Conservation (phyloP, 139 green algal species). For the Chlamydomonas sphaeroides region DNA sequence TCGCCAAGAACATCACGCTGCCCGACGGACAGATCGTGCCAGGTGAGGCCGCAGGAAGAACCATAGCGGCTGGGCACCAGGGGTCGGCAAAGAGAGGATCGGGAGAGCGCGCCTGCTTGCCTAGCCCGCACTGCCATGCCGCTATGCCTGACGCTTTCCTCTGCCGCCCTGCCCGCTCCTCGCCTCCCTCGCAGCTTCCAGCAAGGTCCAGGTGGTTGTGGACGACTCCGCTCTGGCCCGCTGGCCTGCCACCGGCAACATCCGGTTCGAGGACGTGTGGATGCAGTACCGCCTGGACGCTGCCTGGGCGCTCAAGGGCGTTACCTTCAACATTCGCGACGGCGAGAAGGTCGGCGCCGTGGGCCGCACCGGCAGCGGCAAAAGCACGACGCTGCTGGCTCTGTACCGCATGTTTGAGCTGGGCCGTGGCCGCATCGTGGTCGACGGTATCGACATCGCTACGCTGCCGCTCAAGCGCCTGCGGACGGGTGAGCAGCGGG, state of each 20-base stretch:
- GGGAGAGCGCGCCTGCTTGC: too few relatives aligned
- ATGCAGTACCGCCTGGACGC: constrained; percentile 52
- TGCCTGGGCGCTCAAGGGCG: constrained; percentile 41
- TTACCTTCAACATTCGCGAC: constrained; percentile 53
- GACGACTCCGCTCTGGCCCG: constrained; percentile 13
- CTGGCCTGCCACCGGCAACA: constrained; percentile 58
- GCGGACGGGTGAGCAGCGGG: constrained; percentile 32
- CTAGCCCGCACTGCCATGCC: too few relatives aligned
- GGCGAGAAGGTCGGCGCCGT: constrained; percentile 73
- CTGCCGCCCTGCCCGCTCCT: too few relatives aligned
- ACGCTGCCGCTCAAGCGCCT: constrained; percentile 64
- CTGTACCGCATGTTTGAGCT: constrained; percentile 82
- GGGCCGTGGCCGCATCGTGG: constrained; percentile 60
- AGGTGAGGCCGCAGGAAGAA: too few relatives aligned
- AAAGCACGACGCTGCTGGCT: constrained; percentile 79
- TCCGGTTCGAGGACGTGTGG: constrained; percentile 55
- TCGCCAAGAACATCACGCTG: too few relatives aligned
- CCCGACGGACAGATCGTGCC: too few relatives aligned
- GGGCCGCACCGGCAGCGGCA: constrained; percentile 78
- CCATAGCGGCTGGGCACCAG: too few relatives aligned
- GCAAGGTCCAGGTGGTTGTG: constrained; percentile 37
- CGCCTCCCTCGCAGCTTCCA: too few relatives aligned
- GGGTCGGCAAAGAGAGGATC: too few relatives aligned
- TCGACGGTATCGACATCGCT: constrained; percentile 80
- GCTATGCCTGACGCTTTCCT: too few relatives aligned